Percentiles rank a stretch among this genome's conserved stretches.
Conservation (phyloP, 441 rosid species). For the Pelargonium cotyledonis region DNA sequence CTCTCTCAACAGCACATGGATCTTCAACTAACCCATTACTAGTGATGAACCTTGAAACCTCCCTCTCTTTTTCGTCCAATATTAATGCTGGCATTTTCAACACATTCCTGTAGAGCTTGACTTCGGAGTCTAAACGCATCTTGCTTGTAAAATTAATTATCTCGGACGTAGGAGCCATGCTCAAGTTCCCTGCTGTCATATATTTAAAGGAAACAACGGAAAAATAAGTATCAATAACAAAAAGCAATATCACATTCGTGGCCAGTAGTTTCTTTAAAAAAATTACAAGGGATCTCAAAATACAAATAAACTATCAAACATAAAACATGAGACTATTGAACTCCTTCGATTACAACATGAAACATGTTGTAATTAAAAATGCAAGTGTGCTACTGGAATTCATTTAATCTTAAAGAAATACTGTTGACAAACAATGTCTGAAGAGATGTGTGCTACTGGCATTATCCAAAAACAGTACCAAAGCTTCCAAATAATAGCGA, state of each 20-base stretch:
- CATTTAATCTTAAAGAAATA: neutral
- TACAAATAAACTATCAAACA: neutral
- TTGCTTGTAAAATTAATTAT: conserved; percentile 47
- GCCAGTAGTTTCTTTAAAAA: neutral
- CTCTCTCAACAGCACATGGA: conserved; percentile 85
- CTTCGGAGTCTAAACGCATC: conserved; percentile 44
- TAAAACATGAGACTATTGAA: neutral
- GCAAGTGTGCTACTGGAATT: neutral
- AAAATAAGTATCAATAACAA: neutral
- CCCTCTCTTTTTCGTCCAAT: conserved; percentile 74
- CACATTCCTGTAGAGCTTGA: conserved; percentile 47
- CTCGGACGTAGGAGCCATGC: conserved; percentile 45
- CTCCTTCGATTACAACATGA: neutral
- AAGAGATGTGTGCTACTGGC: neutral
- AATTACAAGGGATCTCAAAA: conserved; percentile 1
- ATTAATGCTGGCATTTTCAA: conserved; percentile 85
- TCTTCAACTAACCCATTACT: conserved; percentile 85
- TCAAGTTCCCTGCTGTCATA: conserved; percentile 49
- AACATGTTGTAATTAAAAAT: neutral
- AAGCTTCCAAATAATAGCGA: neutral
- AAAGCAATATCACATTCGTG: neutral
- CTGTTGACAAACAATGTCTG: neutral
- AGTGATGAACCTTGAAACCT: conserved; percentile 56
- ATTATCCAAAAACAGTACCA: neutral
- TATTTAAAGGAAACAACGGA: neutral